Percentiles rank a stretch among this genome's conserved stretches.
phyloP scores from a whole-genome alignment of 345 rosid genomes.

The Acer saccharum region DNA sequence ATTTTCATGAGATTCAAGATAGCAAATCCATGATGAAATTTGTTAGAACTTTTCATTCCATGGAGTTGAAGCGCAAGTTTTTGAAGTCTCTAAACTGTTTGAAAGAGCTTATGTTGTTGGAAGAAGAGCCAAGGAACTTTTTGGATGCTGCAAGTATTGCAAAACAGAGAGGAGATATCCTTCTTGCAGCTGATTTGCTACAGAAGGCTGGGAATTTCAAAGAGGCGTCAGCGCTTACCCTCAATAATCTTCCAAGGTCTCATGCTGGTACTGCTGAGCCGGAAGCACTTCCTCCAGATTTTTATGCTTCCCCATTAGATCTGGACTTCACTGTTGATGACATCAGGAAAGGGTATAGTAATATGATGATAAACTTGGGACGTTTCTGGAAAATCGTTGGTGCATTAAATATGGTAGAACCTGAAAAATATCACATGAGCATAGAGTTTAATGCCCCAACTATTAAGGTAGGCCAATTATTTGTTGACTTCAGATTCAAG shows the following conservation, averaged over 20 bases:
- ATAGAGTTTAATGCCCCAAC: not conserved
- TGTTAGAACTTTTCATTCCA: too few relatives aligned
- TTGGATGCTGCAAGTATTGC: too few relatives aligned
- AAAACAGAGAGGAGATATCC: not conserved
- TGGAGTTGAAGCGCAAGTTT: too few relatives aligned
- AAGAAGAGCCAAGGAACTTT: too few relatives aligned
- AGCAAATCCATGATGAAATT: too few relatives aligned
- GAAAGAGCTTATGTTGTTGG: too few relatives aligned
- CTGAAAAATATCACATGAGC: not conserved
- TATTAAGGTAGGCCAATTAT: slow-evolving; percentile 16
- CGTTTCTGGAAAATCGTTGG: slow-evolving; percentile 19
- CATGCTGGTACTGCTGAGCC: not conserved
- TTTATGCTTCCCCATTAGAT: not conserved
- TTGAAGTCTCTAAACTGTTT: too few relatives aligned
- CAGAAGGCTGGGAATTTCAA: slow-evolving; percentile 4
- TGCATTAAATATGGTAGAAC: not conserved
- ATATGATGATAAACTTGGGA: not conserved
- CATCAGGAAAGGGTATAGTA: not conserved
- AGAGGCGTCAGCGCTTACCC: too few relatives aligned
- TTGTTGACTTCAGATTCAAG: not conserved
- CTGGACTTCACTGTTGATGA: not conserved
- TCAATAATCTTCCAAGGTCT: not conserved
- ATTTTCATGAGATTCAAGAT: too few relatives aligned
- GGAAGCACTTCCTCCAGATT: not conserved
- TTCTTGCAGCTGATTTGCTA: slow-evolving; percentile 35